A percentile compares a stretch with the other conserved stretches of the same genome.
These are phyloP conservation scores for Zymoseptoria tritici DNA, from an alignment of 2,329 filamentous ascomycete genomes.

Conservation along the genomic window DNA sequence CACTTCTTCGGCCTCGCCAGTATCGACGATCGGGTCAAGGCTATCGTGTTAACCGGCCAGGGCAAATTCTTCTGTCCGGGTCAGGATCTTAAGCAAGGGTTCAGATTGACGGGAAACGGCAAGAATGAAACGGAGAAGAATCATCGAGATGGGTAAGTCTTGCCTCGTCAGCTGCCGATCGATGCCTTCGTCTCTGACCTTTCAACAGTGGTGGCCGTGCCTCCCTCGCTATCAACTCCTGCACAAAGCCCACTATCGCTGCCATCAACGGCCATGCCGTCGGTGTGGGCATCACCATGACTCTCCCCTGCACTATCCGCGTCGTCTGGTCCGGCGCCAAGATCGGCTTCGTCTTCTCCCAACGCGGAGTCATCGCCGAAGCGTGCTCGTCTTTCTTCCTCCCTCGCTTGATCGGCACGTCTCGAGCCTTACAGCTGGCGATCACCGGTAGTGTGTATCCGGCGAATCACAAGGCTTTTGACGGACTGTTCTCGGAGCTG, in stretches of 20 bases:
- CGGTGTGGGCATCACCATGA: constrained; percentile 19
- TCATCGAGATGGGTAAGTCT: constrained; percentile 16
- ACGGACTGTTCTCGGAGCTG: constrained; percentile 17
- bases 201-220: constrained; percentile 11
- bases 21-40: constrained; percentile 16
- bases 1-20: constrained; percentile 16
- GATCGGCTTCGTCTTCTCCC: constrained; percentile 18
- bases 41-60: constrained; percentile 13
- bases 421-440: constrained; percentile 11
- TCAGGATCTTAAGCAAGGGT: constrained; percentile 17
- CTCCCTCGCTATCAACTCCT: constrained; percentile 16
- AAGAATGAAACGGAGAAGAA: constrained; percentile 17
- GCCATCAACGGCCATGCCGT: constrained; percentile 18
- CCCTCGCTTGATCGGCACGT: constrained; percentile 12
- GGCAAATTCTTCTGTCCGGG: constrained; percentile 18
- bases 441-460: constrained; percentile 8
- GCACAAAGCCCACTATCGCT: constrained; percentile 17
- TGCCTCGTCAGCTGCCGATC: not conserved
- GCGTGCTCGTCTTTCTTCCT: constrained; percentile 18
- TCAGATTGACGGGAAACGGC: constrained; percentile 13
- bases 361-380: constrained; percentile 15
- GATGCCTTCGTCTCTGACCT: not conserved
- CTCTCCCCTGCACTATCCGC: constrained; percentile 12
- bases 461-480: constrained; percentile 8
- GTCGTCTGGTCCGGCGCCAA: constrained; percentile 16